A percentile compares a stretch with the other conserved stretches of the same genome.
These are phyloP conservation scores for Carallia pectinifolia DNA, from an alignment of 345 rosid species.

Conservation along the genomic window DNA sequence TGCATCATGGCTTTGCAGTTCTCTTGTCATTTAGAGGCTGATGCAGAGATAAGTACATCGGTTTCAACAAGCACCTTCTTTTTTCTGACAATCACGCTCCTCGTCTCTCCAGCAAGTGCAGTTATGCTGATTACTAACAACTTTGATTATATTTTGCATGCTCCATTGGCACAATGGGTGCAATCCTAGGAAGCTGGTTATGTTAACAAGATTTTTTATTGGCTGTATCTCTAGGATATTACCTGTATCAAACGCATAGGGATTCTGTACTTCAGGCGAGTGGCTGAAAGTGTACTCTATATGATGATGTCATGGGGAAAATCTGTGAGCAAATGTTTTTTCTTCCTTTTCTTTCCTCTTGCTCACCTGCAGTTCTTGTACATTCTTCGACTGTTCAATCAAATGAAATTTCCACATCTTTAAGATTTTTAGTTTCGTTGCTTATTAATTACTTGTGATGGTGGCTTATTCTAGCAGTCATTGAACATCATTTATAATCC, in stretches of 20 bases:
- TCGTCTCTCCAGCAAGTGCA: background rate
- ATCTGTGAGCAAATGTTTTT: background rate
- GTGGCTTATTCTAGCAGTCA: background rate
- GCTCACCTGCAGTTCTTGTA: background rate
- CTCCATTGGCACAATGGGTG: slow-evolving; percentile 1
- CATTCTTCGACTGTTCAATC: background rate
- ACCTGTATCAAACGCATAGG: background rate
- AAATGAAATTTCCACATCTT: background rate
- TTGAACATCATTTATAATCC: background rate
- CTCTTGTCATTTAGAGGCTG: slow-evolving; percentile 5
- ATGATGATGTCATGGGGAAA: too few relatives aligned
- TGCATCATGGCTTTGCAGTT: background rate
- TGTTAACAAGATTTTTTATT: slow-evolving; percentile 1
- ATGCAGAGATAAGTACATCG: slow-evolving; percentile 6
- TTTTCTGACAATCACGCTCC: background rate
- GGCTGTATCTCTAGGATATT: slow-evolving; percentile 1
- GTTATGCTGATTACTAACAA: slow-evolving; percentile 5
- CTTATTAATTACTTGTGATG: background rate
- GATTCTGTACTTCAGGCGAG: background rate
- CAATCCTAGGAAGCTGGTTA: slow-evolving; percentile 9
- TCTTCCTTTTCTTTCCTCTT: background rate
- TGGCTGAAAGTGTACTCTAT: too few relatives aligned
- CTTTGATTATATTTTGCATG: slow-evolving; percentile 1
- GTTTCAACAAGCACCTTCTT: slow-evolving; percentile 4
- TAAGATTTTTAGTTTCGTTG: background rate